phyloP scores from a whole-genome alignment of 139 green algal genomes.

The Coccomyxa sp. region DNA sequence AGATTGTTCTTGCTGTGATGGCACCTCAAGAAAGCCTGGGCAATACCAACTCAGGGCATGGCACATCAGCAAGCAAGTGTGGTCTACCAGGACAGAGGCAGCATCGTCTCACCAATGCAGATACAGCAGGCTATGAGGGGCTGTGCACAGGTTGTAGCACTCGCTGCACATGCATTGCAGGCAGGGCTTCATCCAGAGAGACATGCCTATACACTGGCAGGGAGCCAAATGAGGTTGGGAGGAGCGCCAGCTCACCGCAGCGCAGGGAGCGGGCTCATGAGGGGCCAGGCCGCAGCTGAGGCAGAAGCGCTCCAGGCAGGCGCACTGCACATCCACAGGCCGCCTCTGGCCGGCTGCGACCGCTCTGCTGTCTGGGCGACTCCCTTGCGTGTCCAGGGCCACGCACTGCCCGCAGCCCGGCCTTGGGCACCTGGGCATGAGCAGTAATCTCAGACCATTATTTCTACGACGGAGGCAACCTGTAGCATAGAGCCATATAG shows the following conservation, averaged over 20 bases:
- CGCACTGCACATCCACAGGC: constrained; percentile 12
- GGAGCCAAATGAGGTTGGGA: not conserved
- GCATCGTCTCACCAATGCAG: not conserved
- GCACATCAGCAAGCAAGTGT: not conserved
- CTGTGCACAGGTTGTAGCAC: not conserved
- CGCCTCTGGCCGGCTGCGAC: not conserved
- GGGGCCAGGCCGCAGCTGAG: constrained; percentile 24
- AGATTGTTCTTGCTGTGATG: not conserved
- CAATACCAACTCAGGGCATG: not conserved
- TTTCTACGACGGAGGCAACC: not conserved
- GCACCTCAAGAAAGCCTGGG: not conserved
- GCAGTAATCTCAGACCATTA: not conserved
- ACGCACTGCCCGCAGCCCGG: constrained; percentile 3
- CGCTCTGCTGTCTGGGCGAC: not conserved
- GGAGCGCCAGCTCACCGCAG: constrained; percentile 4
- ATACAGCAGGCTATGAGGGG: not conserved
- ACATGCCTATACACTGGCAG: too few species aligned
- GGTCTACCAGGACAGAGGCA: not conserved
- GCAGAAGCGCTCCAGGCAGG: constrained; percentile 30
- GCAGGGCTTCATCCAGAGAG: too few species aligned
- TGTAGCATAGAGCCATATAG: not conserved
- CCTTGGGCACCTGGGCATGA: constrained; percentile 10
- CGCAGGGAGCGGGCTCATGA: constrained; percentile 37
- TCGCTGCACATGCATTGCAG: not conserved
- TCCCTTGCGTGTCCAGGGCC: not conserved